Base-by-base conservation (phyloP, 169 alveolate genomes). In the Ichthyophthirius multifiliis region DNA sequence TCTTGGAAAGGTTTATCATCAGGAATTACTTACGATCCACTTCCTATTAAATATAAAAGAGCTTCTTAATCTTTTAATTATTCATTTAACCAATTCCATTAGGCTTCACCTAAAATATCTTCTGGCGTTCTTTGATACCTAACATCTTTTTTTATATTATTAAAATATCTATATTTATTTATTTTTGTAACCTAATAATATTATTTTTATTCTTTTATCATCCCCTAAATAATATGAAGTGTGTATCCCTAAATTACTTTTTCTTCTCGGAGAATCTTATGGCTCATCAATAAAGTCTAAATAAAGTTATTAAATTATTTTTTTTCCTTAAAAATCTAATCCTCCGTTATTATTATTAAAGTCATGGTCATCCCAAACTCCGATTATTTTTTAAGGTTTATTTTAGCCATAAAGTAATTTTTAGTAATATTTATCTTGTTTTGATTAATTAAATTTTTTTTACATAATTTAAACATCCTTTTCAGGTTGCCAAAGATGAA, bases 291-390 rank as follows among this genome's bases (percentile, higher is more conserved):
- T 48, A 82, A 93, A 93, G 18, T 93, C 93, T 31, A 93, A 75
- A 83, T 74, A 93, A 23, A 85, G 65, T 31, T 89, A 43, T 76
- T 89, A 84, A 43, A 71, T 75, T 6, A 81, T 39, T 48, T 83
- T 82, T 76, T 90, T 90, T 1, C 73, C 62, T 4, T 79, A 67
- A 85, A 76, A 84, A 35, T 83, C 73, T 71, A 65, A 76, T 20
- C 88, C 90, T 31, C 92, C 94, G 75, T 93, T 84, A 47, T 87
- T 84, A 16, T 75, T 47, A 3, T 94, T 94, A 48, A 84, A 90
- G 73, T 93, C 95, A 65, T 93, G 94, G 47, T 93, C 97, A 71
- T 92, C 97, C 93, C 94, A 92, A 4, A 88, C 89, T 16, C 96
- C 96, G 30, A 48, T 76, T 2, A 76, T 76, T 23, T 37, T 76